These are phyloP conservation scores for Nemania serpens DNA, from an alignment of 2,329 filamentous ascomycete genomes.

Conservation along the genomic window DNA sequence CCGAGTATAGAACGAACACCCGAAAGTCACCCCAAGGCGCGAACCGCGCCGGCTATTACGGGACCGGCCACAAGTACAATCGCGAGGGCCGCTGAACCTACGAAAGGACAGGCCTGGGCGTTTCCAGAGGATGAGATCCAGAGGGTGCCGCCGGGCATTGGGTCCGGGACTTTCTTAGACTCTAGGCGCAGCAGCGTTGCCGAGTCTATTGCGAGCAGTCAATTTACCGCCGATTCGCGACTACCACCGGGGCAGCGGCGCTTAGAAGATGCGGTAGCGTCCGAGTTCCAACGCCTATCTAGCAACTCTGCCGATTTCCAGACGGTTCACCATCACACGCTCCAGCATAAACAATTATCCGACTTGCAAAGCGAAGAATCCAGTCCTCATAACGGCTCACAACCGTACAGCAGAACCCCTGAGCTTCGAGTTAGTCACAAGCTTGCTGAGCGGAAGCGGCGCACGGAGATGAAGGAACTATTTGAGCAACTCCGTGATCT, in stretches of 20 bases:
- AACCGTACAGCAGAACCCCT: conserved; percentile 82
- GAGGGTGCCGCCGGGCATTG: conserved; percentile 52
- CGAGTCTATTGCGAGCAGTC: conserved; percentile 78
- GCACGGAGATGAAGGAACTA: conserved; percentile 86
- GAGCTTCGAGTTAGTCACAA: conserved; percentile 85
- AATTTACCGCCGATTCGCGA: conserved; percentile 75
- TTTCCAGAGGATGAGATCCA: conserved; percentile 75
- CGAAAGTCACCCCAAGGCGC: conserved; percentile 56
- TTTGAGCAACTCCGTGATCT: conserved; percentile 81
- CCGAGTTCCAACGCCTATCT: conserved; percentile 55
- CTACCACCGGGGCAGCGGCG: conserved; percentile 73
- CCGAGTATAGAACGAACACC: conserved; percentile 63
- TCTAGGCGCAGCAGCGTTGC: conserved; percentile 78
- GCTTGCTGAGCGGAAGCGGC: conserved; percentile 79
- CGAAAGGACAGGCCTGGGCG: conserved; percentile 82
- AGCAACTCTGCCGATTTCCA: conserved; percentile 60
- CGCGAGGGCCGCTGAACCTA: conserved; percentile 75
- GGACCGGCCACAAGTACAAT: conserved; percentile 68
- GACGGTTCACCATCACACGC: conserved; percentile 71
- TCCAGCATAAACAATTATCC: conserved; percentile 74
- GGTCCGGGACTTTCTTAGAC: conserved; percentile 57
- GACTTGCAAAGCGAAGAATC: conserved; percentile 67
- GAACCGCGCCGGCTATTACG: conserved; percentile 77
- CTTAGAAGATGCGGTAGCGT: conserved; percentile 63
- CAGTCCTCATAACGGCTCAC: conserved; percentile 58